These are phyloP conservation scores for Trichoderma aggressivum DNA, from an alignment of 2,329 filamentous ascomycete genomes.

Conservation along the genomic window DNA sequence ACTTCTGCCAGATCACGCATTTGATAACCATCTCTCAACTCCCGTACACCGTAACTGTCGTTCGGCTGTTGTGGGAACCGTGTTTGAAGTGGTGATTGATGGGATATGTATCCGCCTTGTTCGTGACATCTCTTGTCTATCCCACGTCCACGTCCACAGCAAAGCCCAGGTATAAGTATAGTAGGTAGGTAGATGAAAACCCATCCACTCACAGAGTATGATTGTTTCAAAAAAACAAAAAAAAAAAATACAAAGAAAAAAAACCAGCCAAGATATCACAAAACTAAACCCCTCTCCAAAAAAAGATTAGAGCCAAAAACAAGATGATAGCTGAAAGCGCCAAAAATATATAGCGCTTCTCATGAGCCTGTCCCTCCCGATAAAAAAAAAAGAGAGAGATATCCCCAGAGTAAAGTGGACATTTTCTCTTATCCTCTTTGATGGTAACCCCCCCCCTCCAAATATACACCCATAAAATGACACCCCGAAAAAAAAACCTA, in stretches of 20 bases:
- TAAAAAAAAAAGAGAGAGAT: neutral
- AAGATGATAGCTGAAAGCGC: neutral
- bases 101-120: neutral
- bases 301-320: neutral
- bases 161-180: no score
- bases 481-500: neutral
- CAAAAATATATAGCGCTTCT: neutral
- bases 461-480: neutral
- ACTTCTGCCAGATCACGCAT: neutral
- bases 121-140: neutral
- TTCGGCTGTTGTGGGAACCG: neutral
- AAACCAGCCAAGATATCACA: neutral
- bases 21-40: neutral
- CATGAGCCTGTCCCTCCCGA: neutral
- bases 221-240: neutral
- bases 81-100: neutral
- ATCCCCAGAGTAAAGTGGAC: neutral
- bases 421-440: neutral
- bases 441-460: neutral
- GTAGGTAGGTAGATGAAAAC: no score
- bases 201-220: neutral
- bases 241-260: neutral
- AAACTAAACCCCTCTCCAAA: neutral
- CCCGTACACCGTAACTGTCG: neutral
- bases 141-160: neutral